Base-by-base conservation (phyloP, 2,329 filamentous ascomycete genomes). In the Orbilia oligospora region DNA sequence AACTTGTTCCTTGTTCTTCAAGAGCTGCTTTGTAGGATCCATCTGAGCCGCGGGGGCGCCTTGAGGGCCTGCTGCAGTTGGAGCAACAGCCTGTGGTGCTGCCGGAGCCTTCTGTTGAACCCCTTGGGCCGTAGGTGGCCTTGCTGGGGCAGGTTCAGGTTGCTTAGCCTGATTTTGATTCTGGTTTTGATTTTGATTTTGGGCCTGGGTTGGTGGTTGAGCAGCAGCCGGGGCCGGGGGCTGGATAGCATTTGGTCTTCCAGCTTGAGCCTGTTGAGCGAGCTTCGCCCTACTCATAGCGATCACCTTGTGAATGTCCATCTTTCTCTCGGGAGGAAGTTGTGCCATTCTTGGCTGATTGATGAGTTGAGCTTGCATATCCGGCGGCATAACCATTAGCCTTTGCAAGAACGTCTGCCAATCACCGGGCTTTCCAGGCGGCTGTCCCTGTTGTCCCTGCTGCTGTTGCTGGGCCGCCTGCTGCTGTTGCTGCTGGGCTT, bases 1-100 rank as follows among this genome's bases (percentile, higher is more conserved):
- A 6, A 78, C 51, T 30, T 73, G 69, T 27, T 78, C 69, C 46
- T 73, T 78, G 27, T 71, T 78, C 69, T 69, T 78, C 10, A 78
- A 46, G 14, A 78, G 46, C 12, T 78, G 51, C 18, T 68, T 68
- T 10, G 56, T 41, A 18, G 75, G 75, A 30, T 71, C 68, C 33
- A 70, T 53, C 22, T 55, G 36, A 20, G 56, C 44, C 3, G n/a
- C 30, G 1, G 53, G 30, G 12, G 30, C 30, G 18, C 51, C 51
- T 8, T 46, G 22, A 27, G 53, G 75, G 16, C 46, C 30, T n/a
- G 58, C 48, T 14, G 63, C 68, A 12, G 61, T 49, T 14, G 68
- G 51, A 36, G 53, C 53, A 48, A 41, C 67, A n/a, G 72, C 49
- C 14, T 65, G 69, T 1, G 56, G 51, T 20, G 30, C 53, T 20